A percentile compares a stretch with the other conserved stretches of the same genome.
Conservation (phyloP, 371 early-diverging fungal species). For the Mortierella sp. region DNA sequence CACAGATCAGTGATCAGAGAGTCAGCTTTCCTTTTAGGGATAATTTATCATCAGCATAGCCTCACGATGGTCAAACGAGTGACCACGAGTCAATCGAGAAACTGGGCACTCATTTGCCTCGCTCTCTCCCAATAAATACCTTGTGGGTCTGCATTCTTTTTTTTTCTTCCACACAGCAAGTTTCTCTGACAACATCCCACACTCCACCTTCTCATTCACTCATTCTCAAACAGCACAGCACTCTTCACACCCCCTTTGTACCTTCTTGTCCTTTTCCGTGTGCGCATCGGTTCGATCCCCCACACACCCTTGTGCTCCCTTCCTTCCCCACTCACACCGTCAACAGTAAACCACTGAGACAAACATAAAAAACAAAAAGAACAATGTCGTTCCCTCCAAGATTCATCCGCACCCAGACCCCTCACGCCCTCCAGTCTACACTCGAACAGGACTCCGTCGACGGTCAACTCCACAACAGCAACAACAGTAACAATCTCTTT, state of each 20-base stretch:
- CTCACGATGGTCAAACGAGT: background rate
- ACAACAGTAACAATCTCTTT: background rate
- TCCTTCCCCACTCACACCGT: background rate
- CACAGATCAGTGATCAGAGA: background rate
- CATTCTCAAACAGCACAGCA: background rate
- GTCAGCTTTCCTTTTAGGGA: background rate
- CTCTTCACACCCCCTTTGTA: background rate
- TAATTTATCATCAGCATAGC: background rate
- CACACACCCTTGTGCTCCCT: background rate
- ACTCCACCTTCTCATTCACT: background rate
- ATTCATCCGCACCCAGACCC: constrained; percentile 32
- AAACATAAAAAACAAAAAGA: background rate
- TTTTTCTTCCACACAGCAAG: background rate
- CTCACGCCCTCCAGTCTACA: constrained; percentile 1
- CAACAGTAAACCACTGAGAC: background rate
- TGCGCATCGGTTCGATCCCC: constrained; percentile 4
- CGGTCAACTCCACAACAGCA: background rate
- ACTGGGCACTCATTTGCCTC: background rate
- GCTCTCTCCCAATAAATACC: background rate
- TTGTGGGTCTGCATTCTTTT: background rate
- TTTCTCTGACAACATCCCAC: background rate
- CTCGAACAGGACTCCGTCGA: constrained; percentile 10
- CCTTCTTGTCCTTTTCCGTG: background rate
- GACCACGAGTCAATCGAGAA: background rate
- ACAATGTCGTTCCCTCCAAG: constrained; percentile 9